phyloP scores from a whole-genome alignment of 2,329 filamentous ascomycete genomes.

The Botrytis paeoniae region DNA sequence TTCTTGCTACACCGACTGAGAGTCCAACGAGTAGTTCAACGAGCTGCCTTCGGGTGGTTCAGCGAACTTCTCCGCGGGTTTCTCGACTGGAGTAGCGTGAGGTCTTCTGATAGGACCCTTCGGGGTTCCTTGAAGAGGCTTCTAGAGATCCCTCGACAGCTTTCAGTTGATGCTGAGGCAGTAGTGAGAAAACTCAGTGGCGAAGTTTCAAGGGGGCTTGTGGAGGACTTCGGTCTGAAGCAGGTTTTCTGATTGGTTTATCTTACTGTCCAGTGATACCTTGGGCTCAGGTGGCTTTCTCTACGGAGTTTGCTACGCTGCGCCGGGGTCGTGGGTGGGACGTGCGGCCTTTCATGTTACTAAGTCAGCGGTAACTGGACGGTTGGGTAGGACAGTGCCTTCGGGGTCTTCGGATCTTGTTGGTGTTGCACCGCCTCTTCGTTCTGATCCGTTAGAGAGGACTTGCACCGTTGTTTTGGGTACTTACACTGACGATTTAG shows the following conservation, averaged over 20 bases:
- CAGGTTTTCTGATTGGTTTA: neutral
- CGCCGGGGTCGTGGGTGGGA: slow-evolving; percentile 11
- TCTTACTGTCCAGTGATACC: slow-evolving; percentile 11
- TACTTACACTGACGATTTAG: neutral
- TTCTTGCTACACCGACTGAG: slow-evolving; percentile 6
- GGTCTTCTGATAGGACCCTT: neutral
- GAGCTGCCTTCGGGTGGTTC: neutral
- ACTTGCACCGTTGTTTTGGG: neutral
- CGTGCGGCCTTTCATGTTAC: neutral
- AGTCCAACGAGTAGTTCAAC: slow-evolving; percentile 4
- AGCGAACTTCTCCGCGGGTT: neutral
- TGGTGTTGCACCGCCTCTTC: neutral
- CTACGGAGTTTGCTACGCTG: neutral
- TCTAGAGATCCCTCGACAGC: slow-evolving; percentile 9
- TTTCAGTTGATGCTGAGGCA: slow-evolving; percentile 16
- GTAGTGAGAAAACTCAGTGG: slow-evolving; percentile 4
- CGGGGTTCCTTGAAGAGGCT: neutral
- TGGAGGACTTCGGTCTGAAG: slow-evolving; percentile 9
- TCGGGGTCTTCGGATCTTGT: neutral
- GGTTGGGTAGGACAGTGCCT: neutral
- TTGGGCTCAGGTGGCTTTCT: slow-evolving; percentile 9
- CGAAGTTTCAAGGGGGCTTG: slow-evolving; percentile 2
- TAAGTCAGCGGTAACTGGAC: slow-evolving; percentile 6
- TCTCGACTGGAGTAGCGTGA: slow-evolving; percentile 7
- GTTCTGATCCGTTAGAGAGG: slow-evolving; percentile 12